These are phyloP conservation scores for Helichrysum umbraculigerum DNA, from an alignment of 129 eudicot species.

Conservation along the genomic window DNA sequence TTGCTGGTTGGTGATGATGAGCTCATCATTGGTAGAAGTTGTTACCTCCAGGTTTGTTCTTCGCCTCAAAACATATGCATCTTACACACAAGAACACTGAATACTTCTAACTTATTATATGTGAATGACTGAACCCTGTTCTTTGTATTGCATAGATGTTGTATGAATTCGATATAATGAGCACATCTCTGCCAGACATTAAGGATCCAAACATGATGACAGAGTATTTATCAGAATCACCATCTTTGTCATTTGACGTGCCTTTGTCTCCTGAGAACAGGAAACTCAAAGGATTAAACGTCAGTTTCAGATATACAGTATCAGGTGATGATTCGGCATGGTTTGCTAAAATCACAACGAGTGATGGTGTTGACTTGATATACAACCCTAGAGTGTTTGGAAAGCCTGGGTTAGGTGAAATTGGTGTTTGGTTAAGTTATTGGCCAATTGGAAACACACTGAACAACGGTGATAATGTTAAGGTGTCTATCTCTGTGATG, in stretches of 20 bases:
- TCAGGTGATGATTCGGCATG: background rate
- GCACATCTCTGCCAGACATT: background rate
- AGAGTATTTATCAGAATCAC: background rate
- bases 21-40: background rate
- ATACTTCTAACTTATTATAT: too few species aligned
- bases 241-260: background rate
- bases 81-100: too few species aligned
- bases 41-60: background rate
- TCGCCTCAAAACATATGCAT: background rate
- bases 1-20: background rate
- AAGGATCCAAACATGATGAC: background rate
- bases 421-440: slow-evolving; percentile 33
- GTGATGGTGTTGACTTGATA: too few species aligned
- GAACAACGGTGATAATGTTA: slow-evolving; percentile 20
- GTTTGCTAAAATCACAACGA: too few species aligned
- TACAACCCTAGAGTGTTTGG: background rate
- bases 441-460: slow-evolving; percentile 27
- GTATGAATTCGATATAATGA: slow-evolving; percentile 3
- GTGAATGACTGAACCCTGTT: background rate
- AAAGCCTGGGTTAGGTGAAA: slow-evolving; percentile 21
- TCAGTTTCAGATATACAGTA: slow-evolving; percentile 1
- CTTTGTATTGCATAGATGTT: background rate
- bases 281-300: background rate
- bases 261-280: background rate
- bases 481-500: slow-evolving; percentile 15